A percentile compares a stretch with the other conserved stretches of the same genome.
Conservation (phyloP, 2,329 filamentous ascomycete genomes). For the Colletotrichum orchidophilum region DNA sequence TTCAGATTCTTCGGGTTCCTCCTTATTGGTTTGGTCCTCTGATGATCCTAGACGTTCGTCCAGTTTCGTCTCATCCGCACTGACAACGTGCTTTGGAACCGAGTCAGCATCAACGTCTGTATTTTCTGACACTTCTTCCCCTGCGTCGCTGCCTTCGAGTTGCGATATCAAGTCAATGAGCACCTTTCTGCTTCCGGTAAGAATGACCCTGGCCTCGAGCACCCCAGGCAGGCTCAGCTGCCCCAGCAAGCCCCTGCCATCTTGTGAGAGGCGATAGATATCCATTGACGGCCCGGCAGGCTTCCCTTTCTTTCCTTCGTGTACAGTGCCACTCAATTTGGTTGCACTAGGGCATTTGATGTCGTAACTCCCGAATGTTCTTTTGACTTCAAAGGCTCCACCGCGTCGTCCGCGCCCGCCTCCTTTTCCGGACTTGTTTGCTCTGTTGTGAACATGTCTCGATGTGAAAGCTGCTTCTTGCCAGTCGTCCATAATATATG, state of each 20-base stretch:
- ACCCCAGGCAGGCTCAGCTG: background rate
- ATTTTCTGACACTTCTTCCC: no score
- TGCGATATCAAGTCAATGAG: background rate
- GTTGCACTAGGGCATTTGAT: conserved; percentile 12
- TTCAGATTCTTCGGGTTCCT: background rate
- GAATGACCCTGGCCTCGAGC: conserved; percentile 4
- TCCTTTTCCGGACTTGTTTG: background rate
- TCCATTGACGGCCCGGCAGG: background rate
- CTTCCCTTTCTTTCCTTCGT: background rate
- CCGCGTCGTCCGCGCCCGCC: background rate
- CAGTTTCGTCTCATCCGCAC: background rate
- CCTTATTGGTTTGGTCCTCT: background rate
- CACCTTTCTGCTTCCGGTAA: conserved; percentile 18
- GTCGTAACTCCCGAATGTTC: conserved; percentile 15
- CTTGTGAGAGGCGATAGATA: conserved; percentile 19
- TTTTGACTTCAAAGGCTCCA: conserved; percentile 20
- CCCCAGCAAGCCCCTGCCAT: conserved; percentile 8
- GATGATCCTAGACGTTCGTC: background rate
- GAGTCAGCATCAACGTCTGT: background rate
- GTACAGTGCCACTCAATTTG: rapidly evolving
- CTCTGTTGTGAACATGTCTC: conserved; percentile 21
- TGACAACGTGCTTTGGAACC: rapidly evolving
- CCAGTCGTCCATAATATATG: conserved; percentile 15
- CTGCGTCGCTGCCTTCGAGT: background rate
- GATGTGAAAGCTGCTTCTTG: conserved; percentile 22